Percentiles rank a stretch among this genome's conserved stretches.
These are phyloP conservation scores for Boletus rubescentipes DNA, from an alignment of 768 basidiomycete species.

Conservation along the genomic window DNA sequence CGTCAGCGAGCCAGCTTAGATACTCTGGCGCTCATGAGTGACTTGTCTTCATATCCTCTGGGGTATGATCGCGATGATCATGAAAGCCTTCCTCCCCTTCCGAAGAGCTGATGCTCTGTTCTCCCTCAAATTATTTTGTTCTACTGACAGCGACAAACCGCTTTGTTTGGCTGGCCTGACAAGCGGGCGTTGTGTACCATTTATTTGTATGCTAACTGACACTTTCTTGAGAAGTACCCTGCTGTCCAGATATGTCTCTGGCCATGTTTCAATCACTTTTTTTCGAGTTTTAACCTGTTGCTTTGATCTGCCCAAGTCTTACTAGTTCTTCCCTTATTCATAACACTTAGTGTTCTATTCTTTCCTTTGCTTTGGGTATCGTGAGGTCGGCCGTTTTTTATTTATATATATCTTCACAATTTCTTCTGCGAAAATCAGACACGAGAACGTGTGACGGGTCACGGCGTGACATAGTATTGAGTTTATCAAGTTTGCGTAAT, in stretches of 20 bases:
- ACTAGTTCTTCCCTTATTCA: background rate
- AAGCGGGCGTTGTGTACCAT: constrained; percentile 26
- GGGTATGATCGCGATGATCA: constrained; percentile 55
- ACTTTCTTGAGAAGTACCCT: constrained; percentile 17
- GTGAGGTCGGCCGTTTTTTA: constrained; percentile 6
- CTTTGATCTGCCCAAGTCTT: constrained; percentile 1
- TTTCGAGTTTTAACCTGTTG: constrained; percentile 5
- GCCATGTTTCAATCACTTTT: constrained; percentile 1
- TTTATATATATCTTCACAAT: constrained; percentile 24
- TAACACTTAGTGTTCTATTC: constrained; percentile 1
- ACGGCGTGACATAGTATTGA: constrained; percentile 23
- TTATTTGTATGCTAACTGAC: constrained; percentile 23
- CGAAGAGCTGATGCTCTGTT: constrained; percentile 25
- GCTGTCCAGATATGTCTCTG: constrained; percentile 2
- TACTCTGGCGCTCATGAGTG: constrained; percentile 79
- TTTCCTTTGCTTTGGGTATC: constrained; percentile 14
- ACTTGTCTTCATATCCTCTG: constrained; percentile 81
- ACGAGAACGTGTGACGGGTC: constrained; percentile 7
- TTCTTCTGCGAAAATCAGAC: background rate
- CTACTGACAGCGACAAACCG: constrained; percentile 8
- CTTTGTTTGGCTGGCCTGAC: constrained; percentile 30
- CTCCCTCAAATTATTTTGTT: constrained; percentile 3
- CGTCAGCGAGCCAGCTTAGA: constrained; percentile 81
- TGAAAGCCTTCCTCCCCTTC: constrained; percentile 22
- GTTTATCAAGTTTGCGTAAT: constrained; percentile 24